phyloP scores from a whole-genome alignment of 2,329 filamentous ascomycete genomes.

The Colletotrichum magnum region DNA sequence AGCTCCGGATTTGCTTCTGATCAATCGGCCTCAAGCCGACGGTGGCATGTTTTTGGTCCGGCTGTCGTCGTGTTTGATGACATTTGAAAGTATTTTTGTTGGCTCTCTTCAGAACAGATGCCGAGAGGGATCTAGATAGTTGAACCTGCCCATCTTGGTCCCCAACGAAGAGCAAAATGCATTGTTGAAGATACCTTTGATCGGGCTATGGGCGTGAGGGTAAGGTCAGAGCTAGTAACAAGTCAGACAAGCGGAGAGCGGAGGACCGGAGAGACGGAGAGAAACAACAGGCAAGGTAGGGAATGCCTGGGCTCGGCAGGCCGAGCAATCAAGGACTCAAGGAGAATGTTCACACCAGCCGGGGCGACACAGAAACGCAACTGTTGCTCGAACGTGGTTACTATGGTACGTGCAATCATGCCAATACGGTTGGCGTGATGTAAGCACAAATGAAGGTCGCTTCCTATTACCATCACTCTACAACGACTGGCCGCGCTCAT shows the following conservation, averaged over 20 bases:
- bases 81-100: slow-evolving; percentile 28
- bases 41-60: slow-evolving; percentile 29
- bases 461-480: slow-evolving; percentile 26
- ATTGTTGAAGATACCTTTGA: slow-evolving; percentile 6
- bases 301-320: slow-evolving; percentile 3
- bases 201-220: slow-evolving; percentile 30
- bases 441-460: slow-evolving; percentile 20
- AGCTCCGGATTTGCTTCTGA: slow-evolving; percentile 36
- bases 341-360: neutral
- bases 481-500: slow-evolving; percentile 6
- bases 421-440: slow-evolving; percentile 8
- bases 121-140: slow-evolving; percentile 7
- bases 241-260: slow-evolving; percentile 1
- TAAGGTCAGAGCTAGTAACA: slow-evolving; percentile 13
- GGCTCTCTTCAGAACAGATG: slow-evolving; percentile 7
- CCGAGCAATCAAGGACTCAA: neutral
- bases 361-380: neutral
- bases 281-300: neutral
- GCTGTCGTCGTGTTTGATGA: slow-evolving; percentile 15
- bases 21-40: slow-evolving; percentile 9
- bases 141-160: slow-evolving; percentile 13
- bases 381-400: neutral
- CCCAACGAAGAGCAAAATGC: slow-evolving; percentile 31
- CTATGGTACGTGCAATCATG: slow-evolving; percentile 9
- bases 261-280: slow-evolving; percentile 21